Percentiles rank a stretch among this genome's conserved stretches.
Conservation (phyloP, 768 basidiomycete species). For the Tricholoma bakamatsutake region DNA sequence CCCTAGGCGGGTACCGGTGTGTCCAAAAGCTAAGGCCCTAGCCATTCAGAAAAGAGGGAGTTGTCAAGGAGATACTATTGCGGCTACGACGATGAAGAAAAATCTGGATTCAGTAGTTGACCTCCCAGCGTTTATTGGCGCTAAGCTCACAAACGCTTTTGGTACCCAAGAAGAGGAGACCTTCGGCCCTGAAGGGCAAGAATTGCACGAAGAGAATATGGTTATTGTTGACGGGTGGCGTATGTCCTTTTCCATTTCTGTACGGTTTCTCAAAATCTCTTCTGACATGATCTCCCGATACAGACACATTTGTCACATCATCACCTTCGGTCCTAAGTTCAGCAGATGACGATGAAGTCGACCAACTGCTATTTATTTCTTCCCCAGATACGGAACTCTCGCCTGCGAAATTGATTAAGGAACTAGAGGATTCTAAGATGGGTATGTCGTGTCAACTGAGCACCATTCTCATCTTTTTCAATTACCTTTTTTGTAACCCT, state of each 20-base stretch:
- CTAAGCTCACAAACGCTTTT: neutral
- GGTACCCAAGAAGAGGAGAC: slow-evolving; percentile 28
- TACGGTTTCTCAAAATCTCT: neutral
- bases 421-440: slow-evolving; percentile 41
- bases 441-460: slow-evolving; percentile 26
- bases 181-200: slow-evolving; percentile 17
- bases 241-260: slow-evolving; percentile 26
- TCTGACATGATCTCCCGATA: neutral
- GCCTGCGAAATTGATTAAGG: slow-evolving; percentile 22
- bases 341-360: slow-evolving; percentile 41
- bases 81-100: neutral
- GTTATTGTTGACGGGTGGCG: slow-evolving; percentile 61
- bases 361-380: slow-evolving; percentile 44
- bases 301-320: slow-evolving; percentile 34
- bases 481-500: neutral
- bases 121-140: slow-evolving; percentile 30
- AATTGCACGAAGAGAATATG: slow-evolving; percentile 43
- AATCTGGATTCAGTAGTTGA: slow-evolving; percentile 25
- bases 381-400: slow-evolving; percentile 42
- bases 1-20: slow-evolving; percentile 14
- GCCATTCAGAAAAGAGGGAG: neutral
- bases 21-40: neutral
- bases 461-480: neutral
- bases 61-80: neutral
- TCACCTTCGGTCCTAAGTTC: slow-evolving; percentile 38